phyloP scores from a whole-genome alignment of 73 alveolate genomes.

The Tetrahymena malaccensis region DNA sequence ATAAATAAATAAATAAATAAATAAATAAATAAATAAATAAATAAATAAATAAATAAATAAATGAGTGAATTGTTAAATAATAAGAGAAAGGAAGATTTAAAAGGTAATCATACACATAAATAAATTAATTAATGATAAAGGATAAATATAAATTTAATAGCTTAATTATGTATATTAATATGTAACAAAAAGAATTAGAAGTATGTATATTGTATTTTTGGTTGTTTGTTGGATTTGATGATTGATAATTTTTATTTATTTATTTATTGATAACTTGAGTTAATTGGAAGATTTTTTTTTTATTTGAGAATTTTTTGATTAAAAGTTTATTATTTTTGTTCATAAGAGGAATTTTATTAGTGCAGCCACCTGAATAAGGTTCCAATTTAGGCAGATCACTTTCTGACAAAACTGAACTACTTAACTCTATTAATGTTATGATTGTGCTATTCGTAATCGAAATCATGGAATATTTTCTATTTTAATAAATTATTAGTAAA shows the following conservation, averaged over 20 bases:
- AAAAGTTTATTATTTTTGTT: background rate
- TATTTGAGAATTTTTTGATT: background rate
- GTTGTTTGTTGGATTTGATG: background rate
- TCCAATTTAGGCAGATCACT: background rate
- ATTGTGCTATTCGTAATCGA: conserved; percentile 29
- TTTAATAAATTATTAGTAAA: background rate
- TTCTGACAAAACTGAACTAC: conserved; percentile 27
- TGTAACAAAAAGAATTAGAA: background rate
- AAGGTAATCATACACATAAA: background rate
- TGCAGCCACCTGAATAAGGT: background rate
- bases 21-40: background rate
- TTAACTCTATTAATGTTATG: conserved; percentile 24
- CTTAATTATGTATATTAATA: background rate
- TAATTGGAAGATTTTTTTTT: background rate
- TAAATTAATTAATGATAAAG: background rate
- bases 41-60: background rate
- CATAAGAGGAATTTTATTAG: background rate
- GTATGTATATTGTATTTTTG: background rate
- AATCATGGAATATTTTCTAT: conserved; percentile 29
- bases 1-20: too few relatives aligned
- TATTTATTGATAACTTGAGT: background rate
- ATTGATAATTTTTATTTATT: background rate
- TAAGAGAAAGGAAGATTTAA: background rate
- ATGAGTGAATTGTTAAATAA: background rate
- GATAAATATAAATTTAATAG: background rate